Evolutionary conservation across 192 early-diverging fungal species (phyloP).

Genomic region (Coemansia furcata): DNA sequence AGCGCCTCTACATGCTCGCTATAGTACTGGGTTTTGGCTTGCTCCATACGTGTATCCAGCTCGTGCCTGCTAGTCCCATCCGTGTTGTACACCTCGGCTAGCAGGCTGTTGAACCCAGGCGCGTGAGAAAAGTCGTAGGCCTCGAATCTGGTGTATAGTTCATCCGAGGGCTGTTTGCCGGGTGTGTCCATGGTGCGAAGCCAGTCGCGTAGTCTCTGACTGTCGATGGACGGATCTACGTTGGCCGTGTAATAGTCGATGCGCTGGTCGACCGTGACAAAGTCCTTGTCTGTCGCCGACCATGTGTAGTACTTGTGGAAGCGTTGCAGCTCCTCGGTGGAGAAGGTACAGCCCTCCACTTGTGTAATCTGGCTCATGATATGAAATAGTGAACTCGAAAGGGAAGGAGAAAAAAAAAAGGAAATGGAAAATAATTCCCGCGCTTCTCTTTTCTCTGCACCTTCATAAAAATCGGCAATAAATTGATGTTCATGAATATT

Average conservation of each 20-base stretch:
- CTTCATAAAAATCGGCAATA: not conserved
- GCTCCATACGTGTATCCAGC: constrained; percentile 34
- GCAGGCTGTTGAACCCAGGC: constrained; percentile 33
- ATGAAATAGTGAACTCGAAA: not conserved
- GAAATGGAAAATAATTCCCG: not conserved
- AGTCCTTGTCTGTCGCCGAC: constrained; percentile 2
- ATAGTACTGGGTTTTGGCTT: constrained; percentile 42
- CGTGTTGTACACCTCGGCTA: constrained; percentile 22
- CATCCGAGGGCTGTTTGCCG: constrained; percentile 1
- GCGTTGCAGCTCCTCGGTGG: constrained; percentile 44
- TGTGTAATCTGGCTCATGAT: constrained; percentile 25
- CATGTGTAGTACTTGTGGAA: constrained; percentile 45
- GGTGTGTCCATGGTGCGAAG: constrained; percentile 33
- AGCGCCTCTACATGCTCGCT: constrained; percentile 18
- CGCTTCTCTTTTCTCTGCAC: not conserved
- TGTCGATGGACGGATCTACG: constrained; percentile 8
- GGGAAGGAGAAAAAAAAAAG: not conserved
- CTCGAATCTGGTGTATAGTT: constrained; percentile 37
- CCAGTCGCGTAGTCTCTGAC: constrained; percentile 30
- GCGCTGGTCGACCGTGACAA: constrained; percentile 10
- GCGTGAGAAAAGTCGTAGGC: constrained; percentile 34
- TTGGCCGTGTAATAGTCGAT: constrained; percentile 24
- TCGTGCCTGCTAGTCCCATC: constrained; percentile 15
- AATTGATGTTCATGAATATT: not conserved
- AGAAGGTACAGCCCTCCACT: constrained; percentile 42